phyloP scores from a whole-genome alignment of 2,329 filamentous ascomycete species.

The Penicillium sp. region DNA sequence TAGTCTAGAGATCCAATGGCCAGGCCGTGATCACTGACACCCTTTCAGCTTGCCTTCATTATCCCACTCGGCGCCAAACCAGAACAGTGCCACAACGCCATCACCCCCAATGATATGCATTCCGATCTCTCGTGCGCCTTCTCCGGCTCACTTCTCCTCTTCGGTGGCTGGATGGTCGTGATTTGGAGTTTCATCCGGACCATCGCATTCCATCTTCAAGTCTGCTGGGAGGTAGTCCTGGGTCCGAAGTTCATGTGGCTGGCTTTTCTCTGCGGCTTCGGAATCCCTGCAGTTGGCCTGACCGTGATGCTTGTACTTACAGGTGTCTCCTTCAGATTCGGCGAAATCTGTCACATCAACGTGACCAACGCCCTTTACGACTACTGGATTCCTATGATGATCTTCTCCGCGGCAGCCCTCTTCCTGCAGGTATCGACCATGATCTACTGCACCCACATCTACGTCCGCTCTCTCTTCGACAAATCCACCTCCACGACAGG shows the following conservation, averaged over 20 bases:
- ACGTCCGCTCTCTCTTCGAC: constrained; percentile 79
- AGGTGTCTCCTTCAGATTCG: constrained; percentile 92
- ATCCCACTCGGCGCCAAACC: constrained; percentile 79
- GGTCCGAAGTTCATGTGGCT: constrained; percentile 88
- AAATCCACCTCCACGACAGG: constrained; percentile 61
- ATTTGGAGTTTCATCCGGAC: constrained; percentile 90
- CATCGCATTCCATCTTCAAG: constrained; percentile 90
- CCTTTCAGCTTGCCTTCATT: constrained; percentile 76
- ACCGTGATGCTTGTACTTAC: constrained; percentile 77
- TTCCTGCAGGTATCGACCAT: constrained; percentile 84
- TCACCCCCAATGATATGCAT: constrained; percentile 92
- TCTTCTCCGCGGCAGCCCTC: constrained; percentile 73
- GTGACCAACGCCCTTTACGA: constrained; percentile 78
- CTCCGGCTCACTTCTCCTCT: constrained; percentile 81
- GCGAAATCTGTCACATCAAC: constrained; percentile 91
- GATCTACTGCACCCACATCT: constrained; percentile 91
- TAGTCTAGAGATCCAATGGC: constrained; percentile 37
- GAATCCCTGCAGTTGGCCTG: constrained; percentile 75
- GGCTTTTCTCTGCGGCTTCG: constrained; percentile 80
- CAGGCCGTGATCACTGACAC: constrained; percentile 11
- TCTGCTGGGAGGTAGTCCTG: constrained; percentile 93
- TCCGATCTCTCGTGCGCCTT: constrained; percentile 80
- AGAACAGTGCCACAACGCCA: constrained; percentile 80
- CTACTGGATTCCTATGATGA: constrained; percentile 87
- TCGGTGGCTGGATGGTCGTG: constrained; percentile 80